phyloP scores from a whole-genome alignment of 2,329 filamentous ascomycete species.

The Botryotinia convoluta region DNA sequence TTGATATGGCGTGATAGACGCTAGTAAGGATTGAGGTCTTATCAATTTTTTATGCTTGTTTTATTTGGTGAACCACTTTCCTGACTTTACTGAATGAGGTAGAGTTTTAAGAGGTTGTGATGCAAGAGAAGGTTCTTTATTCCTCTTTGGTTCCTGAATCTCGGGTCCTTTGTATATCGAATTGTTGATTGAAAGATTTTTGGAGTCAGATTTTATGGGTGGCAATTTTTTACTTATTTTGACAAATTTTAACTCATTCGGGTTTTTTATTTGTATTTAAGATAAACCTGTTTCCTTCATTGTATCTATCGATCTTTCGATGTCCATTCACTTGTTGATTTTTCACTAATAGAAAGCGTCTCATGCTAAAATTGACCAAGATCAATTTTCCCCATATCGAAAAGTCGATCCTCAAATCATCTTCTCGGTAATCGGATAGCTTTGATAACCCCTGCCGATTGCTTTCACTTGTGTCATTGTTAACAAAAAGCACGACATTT shows the following conservation, averaged over 20 bases:
- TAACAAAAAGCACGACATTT: constrained; percentile 12
- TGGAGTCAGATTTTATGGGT: not conserved
- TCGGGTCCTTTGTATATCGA: not conserved
- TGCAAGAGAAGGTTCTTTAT: constrained; percentile 11
- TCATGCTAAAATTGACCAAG: not conserved
- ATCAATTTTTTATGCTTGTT: not conserved
- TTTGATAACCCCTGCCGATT: not conserved
- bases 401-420: constrained; percentile 8
- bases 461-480: not conserved
- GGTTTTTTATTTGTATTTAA: not conserved
- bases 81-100: not conserved
- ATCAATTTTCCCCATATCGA: not conserved
- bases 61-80: not conserved
- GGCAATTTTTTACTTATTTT: not conserved
- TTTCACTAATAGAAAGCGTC: not conserved
- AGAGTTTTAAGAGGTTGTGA: not conserved
- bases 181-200: not conserved
- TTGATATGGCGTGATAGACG: constrained; percentile 20
- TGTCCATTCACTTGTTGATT: not conserved
- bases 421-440: not conserved
- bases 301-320: not conserved
- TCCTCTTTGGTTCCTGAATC: not conserved
- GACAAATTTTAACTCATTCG: not conserved
- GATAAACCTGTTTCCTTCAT: not conserved
- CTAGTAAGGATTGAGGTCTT: constrained; percentile 14